A percentile compares a stretch with the other conserved stretches of the same genome.
Evolutionary conservation across 2,329 filamentous ascomycete genomes (phyloP).

Genomic region (Xenoacremonium recifei): DNA sequence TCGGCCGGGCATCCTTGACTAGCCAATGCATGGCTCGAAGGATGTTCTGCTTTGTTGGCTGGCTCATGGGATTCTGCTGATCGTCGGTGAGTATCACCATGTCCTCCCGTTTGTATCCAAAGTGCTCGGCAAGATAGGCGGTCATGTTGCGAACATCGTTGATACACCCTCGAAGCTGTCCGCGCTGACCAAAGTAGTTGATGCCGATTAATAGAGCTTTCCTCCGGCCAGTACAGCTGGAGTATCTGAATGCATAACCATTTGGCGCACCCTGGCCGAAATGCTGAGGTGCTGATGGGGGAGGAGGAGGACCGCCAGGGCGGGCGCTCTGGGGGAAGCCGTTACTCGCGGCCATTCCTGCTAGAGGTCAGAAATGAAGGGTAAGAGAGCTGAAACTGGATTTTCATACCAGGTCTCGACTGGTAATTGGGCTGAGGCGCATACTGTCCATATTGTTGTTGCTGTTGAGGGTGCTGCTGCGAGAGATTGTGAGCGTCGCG

Average conservation of each 20-base stretch:
- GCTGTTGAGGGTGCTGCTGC: conserved; percentile 32
- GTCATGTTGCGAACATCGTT: conserved; percentile 99
- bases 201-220: conserved; percentile 93
- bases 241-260: conserved; percentile 85
- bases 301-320: conserved; percentile 57
- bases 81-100: conserved; percentile 98
- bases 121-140: conserved; percentile 80
- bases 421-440: conserved; percentile 45
- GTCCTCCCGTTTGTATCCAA: conserved; percentile 90
- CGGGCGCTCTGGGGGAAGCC: background rate
- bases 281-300: conserved; percentile 64
- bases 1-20: conserved; percentile 86
- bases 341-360: background rate
- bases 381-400: background rate
- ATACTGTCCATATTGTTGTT: conserved; percentile 31
- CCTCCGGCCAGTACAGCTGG: conserved; percentile 80
- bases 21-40: conserved; percentile 97
- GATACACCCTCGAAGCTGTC: conserved; percentile 89
- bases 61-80: conserved; percentile 95
- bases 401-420: conserved; percentile 44
- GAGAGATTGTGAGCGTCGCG: conserved; percentile 7
- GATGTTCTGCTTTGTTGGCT: conserved; percentile 94
- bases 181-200: conserved; percentile 93
- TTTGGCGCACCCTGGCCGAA: conserved; percentile 81
- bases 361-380: background rate